Conservation (phyloP, 164 flowering plant species). For the Nymphaea thermarum region DNA sequence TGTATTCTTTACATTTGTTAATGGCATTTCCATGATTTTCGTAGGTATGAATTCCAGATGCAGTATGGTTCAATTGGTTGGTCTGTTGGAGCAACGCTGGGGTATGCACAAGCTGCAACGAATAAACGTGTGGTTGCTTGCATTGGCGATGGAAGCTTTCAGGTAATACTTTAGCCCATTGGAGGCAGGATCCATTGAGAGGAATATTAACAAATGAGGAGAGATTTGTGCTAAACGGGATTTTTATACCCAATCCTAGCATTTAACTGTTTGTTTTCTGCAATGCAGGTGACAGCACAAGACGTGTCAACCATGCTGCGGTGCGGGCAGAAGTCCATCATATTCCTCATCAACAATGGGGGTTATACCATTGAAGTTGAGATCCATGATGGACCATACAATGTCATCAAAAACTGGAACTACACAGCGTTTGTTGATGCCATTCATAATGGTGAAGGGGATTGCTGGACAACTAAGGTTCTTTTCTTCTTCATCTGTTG, state of each 20-base stretch:
- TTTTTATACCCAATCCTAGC: no score
- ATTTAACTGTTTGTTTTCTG: background rate
- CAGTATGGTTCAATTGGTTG: slow-evolving; percentile 37
- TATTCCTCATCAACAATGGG: slow-evolving; percentile 81
- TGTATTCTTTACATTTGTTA: slow-evolving; percentile 23
- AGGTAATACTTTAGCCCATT: slow-evolving; percentile 30
- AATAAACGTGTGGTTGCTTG: slow-evolving; percentile 77
- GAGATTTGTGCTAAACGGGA: slow-evolving; percentile 33
- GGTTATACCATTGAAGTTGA: slow-evolving; percentile 36
- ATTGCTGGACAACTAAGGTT: slow-evolving; percentile 71
- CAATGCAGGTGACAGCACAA: slow-evolving; percentile 62
- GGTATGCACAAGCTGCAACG: slow-evolving; percentile 75
- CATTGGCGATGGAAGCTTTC: slow-evolving; percentile 72
- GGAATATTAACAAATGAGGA: slow-evolving; percentile 43
- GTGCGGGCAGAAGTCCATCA: slow-evolving; percentile 52
- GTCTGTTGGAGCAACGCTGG: slow-evolving; percentile 93
- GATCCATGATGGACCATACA: slow-evolving; percentile 81
- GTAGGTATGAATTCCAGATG: slow-evolving; percentile 4
- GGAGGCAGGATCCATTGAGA: slow-evolving; percentile 28
- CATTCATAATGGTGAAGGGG: slow-evolving; percentile 61
- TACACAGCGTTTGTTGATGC: slow-evolving; percentile 64
- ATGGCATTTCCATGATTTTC: slow-evolving; percentile 17
- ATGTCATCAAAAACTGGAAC: slow-evolving; percentile 83
- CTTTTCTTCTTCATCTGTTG: background rate
- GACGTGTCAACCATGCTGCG: slow-evolving; percentile 76